These are phyloP conservation scores for Ormosia semicastrata DNA, from an alignment of 306 rosid species.

Conservation along the genomic window DNA sequence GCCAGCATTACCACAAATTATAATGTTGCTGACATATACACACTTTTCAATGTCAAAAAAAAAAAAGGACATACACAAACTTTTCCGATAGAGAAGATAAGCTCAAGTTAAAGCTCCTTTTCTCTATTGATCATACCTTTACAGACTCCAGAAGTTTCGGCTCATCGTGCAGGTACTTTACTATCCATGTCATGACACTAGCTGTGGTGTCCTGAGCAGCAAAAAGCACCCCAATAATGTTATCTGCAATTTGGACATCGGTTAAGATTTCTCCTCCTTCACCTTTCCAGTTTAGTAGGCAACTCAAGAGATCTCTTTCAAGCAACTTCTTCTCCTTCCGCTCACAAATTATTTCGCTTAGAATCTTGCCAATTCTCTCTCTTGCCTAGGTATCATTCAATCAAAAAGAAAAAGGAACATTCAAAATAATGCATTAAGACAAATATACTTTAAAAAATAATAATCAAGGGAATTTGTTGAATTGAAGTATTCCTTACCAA, in stretches of 20 bases:
- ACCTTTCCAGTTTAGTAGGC: slow-evolving; percentile 59
- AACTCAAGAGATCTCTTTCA: slow-evolving; percentile 64
- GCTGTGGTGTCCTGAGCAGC: slow-evolving; percentile 99
- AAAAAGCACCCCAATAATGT: slow-evolving; percentile 85
- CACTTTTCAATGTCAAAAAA: neutral
- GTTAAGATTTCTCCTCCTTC: slow-evolving; percentile 52
- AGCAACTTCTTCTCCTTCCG: slow-evolving; percentile 57
- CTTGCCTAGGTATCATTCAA: slow-evolving; percentile 59
- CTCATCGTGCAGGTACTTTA: slow-evolving; percentile 74
- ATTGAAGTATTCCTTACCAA: slow-evolving; percentile 36
- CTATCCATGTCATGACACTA: slow-evolving; percentile 85
- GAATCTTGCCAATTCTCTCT: slow-evolving; percentile 52
- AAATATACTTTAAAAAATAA: neutral
- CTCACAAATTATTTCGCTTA: slow-evolving; percentile 60
- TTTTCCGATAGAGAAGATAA: neutral
- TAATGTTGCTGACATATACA: neutral
- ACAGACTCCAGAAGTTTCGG: slow-evolving; percentile 77
- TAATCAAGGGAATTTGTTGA: neutral
- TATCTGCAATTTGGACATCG: slow-evolving; percentile 78
- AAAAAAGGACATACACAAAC: too few relatives aligned
- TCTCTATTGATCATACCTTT: slow-evolving; percentile 44
- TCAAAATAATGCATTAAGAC: neutral
- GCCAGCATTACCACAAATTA: slow-evolving; percentile 27
- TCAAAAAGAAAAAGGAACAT: neutral
- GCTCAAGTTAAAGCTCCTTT: neutral